Percentiles rank a stretch among this genome's conserved stretches.
Evolutionary conservation across 169 alveolate genomes (phyloP).

Genomic region (Eimeria falciformis): DNA sequence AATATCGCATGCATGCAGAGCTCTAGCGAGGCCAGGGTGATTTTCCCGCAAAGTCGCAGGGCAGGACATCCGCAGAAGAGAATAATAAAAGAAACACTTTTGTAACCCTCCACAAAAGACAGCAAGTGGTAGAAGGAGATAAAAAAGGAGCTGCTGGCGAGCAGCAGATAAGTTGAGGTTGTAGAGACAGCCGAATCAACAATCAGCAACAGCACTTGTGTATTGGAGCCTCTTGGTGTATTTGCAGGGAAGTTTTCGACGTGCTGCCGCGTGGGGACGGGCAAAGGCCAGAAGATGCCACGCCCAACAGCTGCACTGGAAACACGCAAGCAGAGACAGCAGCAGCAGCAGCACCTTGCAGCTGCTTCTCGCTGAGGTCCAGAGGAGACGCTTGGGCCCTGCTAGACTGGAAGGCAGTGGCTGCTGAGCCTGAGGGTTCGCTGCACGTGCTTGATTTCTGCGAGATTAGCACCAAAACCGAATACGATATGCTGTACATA

Average conservation of each 20-base stretch:
- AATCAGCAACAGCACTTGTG: neutral
- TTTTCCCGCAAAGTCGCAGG: neutral
- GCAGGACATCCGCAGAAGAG: neutral
- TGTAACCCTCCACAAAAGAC: too few relatives aligned
- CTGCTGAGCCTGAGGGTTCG: neutral
- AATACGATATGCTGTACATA: neutral
- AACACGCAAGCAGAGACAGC: neutral
- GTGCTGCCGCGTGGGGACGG: neutral
- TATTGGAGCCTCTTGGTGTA: neutral
- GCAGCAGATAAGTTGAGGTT: too few relatives aligned
- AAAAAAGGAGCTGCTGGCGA: too few relatives aligned
- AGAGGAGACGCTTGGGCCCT: neutral
- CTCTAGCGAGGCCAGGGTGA: neutral
- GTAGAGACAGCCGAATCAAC: too few relatives aligned
- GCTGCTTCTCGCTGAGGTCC: neutral
- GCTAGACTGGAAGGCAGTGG: neutral
- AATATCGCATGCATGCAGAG: too few relatives aligned
- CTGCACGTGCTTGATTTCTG: neutral
- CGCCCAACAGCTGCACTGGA: neutral
- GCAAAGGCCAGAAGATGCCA: neutral
- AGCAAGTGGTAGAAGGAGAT: too few relatives aligned
- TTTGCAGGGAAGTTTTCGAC: neutral
- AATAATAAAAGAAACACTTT: too few relatives aligned
- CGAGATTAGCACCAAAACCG: constrained; percentile 1
- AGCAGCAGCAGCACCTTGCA: neutral